phyloP scores from a whole-genome alignment of 116 monocot genomes.

The Trichopus zeylanicus region DNA sequence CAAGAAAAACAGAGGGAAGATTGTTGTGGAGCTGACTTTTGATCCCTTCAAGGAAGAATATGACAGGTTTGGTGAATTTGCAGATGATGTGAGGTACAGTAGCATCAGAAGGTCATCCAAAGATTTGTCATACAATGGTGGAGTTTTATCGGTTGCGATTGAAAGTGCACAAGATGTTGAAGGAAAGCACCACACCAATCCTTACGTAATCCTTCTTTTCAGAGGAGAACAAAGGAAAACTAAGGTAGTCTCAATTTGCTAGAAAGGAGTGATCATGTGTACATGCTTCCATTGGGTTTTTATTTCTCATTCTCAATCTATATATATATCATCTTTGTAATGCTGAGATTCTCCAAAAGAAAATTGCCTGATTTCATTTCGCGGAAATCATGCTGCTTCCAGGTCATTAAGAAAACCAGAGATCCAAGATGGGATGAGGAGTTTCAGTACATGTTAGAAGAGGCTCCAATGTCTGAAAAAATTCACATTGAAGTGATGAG shows the following conservation, averaged over 20 bases:
- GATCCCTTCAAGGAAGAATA: conserved; percentile 66
- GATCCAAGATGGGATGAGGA: conserved; percentile 78
- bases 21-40: conserved; percentile 67
- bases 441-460: conserved; percentile 79
- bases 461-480: conserved; percentile 50
- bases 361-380: background rate
- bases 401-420: conserved; percentile 63
- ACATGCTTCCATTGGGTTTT: too few species aligned
- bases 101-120: conserved; percentile 5
- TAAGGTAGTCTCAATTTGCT: conserved; percentile 36
- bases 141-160: conserved; percentile 54
- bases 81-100: conserved; percentile 17
- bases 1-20: conserved; percentile 63
- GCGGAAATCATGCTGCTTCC: background rate
- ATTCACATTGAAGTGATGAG: conserved; percentile 70
- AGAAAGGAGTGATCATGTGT: too few species aligned
- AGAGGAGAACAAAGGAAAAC: conserved; percentile 72
- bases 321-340: background rate
- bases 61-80: conserved; percentile 14
- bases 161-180: conserved; percentile 74
- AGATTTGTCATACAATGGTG: conserved; percentile 18
- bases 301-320: background rate
- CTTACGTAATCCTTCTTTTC: conserved; percentile 63
- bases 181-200: conserved; percentile 74
- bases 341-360: too few species aligned